These are phyloP conservation scores for Sordariomycetes sp. DNA, from an alignment of 2,329 filamentous ascomycete genomes.

Conservation along the genomic window DNA sequence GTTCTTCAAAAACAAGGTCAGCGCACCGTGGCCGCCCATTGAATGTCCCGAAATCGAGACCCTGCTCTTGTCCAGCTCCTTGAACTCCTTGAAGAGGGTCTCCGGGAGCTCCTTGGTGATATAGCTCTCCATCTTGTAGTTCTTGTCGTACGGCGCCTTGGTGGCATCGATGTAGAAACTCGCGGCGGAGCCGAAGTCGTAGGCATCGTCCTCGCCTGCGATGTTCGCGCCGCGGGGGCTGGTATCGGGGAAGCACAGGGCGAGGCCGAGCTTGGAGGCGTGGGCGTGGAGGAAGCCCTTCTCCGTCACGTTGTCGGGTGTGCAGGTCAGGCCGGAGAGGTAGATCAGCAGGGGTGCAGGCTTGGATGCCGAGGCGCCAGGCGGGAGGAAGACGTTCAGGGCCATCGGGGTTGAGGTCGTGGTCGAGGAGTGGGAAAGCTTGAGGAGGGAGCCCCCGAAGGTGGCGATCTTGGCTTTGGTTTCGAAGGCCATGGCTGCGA, in stretches of 20 bases:
- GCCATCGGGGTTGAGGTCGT: constrained; percentile 82
- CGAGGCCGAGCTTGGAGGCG: constrained; percentile 73
- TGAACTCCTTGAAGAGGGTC: constrained; percentile 63
- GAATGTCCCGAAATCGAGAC: constrained; percentile 88
- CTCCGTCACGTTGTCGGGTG: constrained; percentile 74
- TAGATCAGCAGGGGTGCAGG: constrained; percentile 81
- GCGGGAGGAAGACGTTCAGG: constrained; percentile 85
- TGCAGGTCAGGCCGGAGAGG: constrained; percentile 90
- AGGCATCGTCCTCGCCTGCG: constrained; percentile 75
- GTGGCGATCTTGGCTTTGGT: constrained; percentile 82
- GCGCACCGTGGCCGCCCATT: constrained; percentile 94
- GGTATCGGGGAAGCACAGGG: constrained; percentile 92
- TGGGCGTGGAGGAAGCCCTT: constrained; percentile 86
- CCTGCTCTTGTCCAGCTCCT: constrained; percentile 55
- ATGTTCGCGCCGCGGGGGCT: constrained; percentile 78
- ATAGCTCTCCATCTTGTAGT: constrained; percentile 95
- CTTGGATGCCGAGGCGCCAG: constrained; percentile 44
- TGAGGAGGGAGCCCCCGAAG: constrained; percentile 91
- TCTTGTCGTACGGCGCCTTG: constrained; percentile 58
- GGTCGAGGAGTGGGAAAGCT: constrained; percentile 77
- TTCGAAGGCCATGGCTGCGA: constrained; percentile 63
- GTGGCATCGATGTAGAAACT: constrained; percentile 93
- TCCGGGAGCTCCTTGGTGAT: constrained; percentile 79
- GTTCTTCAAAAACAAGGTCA: constrained; percentile 87
- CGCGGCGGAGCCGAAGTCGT: constrained; percentile 86